Base-by-base conservation (phyloP, 2,329 filamentous ascomycete genomes). In the Tolypocladium pustulatum region DNA sequence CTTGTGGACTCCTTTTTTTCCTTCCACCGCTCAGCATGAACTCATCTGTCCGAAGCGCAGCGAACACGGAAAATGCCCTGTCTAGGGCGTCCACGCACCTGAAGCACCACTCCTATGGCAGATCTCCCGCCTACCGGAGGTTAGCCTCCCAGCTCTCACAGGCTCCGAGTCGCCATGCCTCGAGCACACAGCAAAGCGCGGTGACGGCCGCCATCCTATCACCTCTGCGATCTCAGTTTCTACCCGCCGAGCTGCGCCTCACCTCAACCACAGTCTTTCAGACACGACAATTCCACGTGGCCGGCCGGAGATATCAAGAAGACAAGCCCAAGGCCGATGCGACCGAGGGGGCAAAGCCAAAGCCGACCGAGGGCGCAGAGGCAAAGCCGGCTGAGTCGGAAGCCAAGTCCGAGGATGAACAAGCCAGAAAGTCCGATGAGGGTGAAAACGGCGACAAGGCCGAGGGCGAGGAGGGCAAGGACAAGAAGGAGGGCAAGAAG, bases 401-500 rank as follows among this genome's bases (percentile, higher is more conserved):
- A 49, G 41, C 53, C 10, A 36, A 61, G 41, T 62, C 75, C 54
- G 72, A 79, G 46, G 76, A 75, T 54, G 71, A 74, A 38, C 68
- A 77, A 52, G 72, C 80, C 57, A 73, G 80, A 53, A 75, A 81
- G 46, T 68, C 67, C 22, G 67, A 73, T 13, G 69, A 73, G n/a
- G 68, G 70, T 46, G 69, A 71, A 55, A 71, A 79, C 49, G 69
- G 76, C 55, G 75, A 79, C 60, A 72, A 80, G 55, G 72, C 80
- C 32, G 73, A 82, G 57, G 75, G 74, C 37, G 71, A 76, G 57
- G 70, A 76, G 55, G 68, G 40, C 25, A 43, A 75, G 9, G 73
- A 81, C 56, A 76, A 81, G 59, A 77, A 84, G 67, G 77, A 84
- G 62, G 74, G 81, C 61, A 81, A 87, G 71, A 81, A 86, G 70